A percentile compares a stretch with the other conserved stretches of the same genome.
Conservation (phyloP, 2,329 filamentous ascomycete genomes). For the Fusarium oxysporum region DNA sequence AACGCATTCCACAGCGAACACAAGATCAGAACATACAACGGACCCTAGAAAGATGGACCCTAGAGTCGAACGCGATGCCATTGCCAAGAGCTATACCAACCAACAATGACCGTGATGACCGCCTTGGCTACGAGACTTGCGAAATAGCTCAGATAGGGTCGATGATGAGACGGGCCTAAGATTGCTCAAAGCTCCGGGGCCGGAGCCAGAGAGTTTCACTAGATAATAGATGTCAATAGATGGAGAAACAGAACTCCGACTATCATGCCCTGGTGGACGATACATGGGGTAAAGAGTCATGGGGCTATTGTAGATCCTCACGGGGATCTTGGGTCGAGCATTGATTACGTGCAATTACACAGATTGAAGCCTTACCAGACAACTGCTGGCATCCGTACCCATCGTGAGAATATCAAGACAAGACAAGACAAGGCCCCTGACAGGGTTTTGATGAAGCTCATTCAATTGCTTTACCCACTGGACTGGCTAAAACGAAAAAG, state of each 20-base stretch:
- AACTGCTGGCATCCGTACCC: background rate
- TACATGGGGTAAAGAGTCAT: conserved; percentile 13
- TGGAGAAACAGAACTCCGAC: conserved; percentile 19
- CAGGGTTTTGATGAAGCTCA: conserved; percentile 1
- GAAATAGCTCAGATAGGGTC: conserved; percentile 7
- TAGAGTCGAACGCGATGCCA: background rate
- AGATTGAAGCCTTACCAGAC: conserved; percentile 8
- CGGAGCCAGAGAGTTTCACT: conserved; percentile 8
- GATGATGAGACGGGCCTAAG: conserved; percentile 11
- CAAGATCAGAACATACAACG: conserved; percentile 10
- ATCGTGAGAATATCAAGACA: background rate
- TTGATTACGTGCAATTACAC: conserved; percentile 12
- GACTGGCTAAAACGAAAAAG: conserved; percentile 24
- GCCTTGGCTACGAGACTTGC: conserved; percentile 5
- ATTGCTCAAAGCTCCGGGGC: conserved; percentile 9
- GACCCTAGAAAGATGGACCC: conserved; percentile 9
- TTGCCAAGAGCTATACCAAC: conserved; percentile 16
- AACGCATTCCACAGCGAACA: conserved; percentile 34
- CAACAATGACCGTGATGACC: background rate
- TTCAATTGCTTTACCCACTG: conserved; percentile 16
- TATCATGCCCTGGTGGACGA: background rate
- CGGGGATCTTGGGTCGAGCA: conserved; percentile 12
- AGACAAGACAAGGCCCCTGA: conserved; percentile 12
- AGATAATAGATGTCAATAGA: conserved; percentile 1
- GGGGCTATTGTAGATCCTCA: conserved; percentile 19